Evolutionary conservation across 192 early-diverging fungal species (phyloP).

Genomic region (Podila verticillata): DNA sequence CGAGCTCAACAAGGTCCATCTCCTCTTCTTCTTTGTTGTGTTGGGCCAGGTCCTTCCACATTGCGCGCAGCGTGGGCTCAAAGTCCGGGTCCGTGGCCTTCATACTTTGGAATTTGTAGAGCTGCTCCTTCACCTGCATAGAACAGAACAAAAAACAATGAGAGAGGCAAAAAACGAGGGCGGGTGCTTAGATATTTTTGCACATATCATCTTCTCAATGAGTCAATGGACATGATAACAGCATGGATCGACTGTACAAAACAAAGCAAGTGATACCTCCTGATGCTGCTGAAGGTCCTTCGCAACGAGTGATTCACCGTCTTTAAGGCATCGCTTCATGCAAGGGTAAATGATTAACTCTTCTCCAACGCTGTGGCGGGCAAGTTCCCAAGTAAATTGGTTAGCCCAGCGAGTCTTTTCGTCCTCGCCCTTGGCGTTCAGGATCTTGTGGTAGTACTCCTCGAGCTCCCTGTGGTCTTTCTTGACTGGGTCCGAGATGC

Average conservation of each 20-base stretch:
- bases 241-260: no score
- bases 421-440: slow-evolving; percentile 8
- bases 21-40: slow-evolving; percentile 58
- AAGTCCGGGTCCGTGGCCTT: slow-evolving; percentile 36
- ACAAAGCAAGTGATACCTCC: slow-evolving; percentile 3
- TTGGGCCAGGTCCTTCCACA: slow-evolving; percentile 35
- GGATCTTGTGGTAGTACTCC: slow-evolving; percentile 32
- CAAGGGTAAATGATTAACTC: slow-evolving; percentile 55
- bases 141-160: no score
- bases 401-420: slow-evolving; percentile 38
- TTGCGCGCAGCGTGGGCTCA: slow-evolving; percentile 1
- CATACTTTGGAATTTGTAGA: slow-evolving; percentile 45
- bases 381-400: slow-evolving; percentile 44
- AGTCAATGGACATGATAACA: no score
- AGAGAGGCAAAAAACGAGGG: no score
- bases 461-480: slow-evolving; percentile 29
- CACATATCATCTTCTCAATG: no score
- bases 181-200: no score
- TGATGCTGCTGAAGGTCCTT: slow-evolving; percentile 49
- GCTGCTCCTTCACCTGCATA: slow-evolving; percentile 51
- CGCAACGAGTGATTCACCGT: slow-evolving; percentile 51
- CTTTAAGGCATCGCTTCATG: slow-evolving; percentile 17
- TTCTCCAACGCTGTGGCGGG: slow-evolving; percentile 51
- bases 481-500: slow-evolving; percentile 24
- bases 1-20: slow-evolving; percentile 34